A percentile compares a stretch with the other conserved stretches of the same genome.
These are phyloP conservation scores for Calonectria naviculata DNA, from an alignment of 2,329 filamentous ascomycete genomes.

Conservation along the genomic window DNA sequence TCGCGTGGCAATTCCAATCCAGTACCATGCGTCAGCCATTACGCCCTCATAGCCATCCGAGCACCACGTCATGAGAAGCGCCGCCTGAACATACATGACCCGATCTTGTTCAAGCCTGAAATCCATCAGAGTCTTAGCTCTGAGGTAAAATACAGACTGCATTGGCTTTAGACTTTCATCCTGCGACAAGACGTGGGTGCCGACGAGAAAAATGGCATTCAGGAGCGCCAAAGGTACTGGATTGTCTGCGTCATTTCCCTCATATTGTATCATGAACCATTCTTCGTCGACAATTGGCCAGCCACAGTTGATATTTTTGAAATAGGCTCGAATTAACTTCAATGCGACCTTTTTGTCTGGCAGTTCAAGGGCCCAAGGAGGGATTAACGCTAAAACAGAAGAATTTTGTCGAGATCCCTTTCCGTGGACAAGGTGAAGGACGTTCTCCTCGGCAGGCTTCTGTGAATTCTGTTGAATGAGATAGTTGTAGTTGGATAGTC, in stretches of 20 bases:
- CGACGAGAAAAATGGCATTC: constrained; percentile 59
- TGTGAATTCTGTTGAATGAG: constrained; percentile 58
- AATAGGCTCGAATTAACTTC: constrained; percentile 60
- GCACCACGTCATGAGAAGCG: constrained; percentile 64
- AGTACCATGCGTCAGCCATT: constrained; percentile 61
- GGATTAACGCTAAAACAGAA: constrained; percentile 37
- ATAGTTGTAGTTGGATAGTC: constrained; percentile 65
- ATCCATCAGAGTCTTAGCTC: constrained; percentile 64
- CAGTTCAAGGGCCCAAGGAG: constrained; percentile 57
- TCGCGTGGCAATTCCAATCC: constrained; percentile 61
- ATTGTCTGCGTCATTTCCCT: constrained; percentile 51
- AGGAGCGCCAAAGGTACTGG: constrained; percentile 59
- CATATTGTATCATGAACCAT: constrained; percentile 59
- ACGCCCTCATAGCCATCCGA: too few species aligned
- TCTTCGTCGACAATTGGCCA: constrained; percentile 62
- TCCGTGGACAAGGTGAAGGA: constrained; percentile 45
- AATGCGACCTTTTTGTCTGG: constrained; percentile 57
- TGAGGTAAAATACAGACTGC: constrained; percentile 52
- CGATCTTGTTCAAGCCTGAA: constrained; percentile 62
- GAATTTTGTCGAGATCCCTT: too few species aligned
- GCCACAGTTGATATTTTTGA: constrained; percentile 57
- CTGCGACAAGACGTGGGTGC: constrained; percentile 56
- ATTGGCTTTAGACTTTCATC: constrained; percentile 51
- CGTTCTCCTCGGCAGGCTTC: constrained; percentile 25
- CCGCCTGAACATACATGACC: constrained; percentile 60